A percentile compares a stretch with the other conserved stretches of the same genome.
Evolutionary conservation across 192 early-diverging fungal genomes (phyloP).

Genomic region (Gamsiella multidivaricata): DNA sequence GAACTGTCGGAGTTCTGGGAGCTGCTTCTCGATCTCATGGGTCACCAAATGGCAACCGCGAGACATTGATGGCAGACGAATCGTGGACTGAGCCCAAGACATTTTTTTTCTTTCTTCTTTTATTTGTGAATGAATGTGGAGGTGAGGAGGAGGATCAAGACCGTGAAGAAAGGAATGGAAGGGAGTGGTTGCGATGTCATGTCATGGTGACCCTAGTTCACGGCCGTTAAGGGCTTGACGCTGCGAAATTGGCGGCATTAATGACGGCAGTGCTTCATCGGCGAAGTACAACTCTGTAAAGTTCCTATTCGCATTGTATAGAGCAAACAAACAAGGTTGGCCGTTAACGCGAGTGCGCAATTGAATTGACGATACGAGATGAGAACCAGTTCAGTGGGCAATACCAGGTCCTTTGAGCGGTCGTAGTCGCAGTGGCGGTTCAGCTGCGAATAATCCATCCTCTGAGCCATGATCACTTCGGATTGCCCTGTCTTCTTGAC

Average conservation of each 20-base stretch:
- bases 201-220: neutral
- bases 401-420: slow-evolving; percentile 43
- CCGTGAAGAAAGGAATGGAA: neutral
- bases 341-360: neutral
- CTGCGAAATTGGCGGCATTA: neutral
- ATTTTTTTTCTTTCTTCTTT: slow-evolving; percentile 31
- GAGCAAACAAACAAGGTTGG: too few species aligned
- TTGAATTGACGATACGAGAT: neutral
- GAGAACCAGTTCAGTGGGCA: too few species aligned
- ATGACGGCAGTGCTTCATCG: too few species aligned
- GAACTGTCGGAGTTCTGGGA: slow-evolving; percentile 74
- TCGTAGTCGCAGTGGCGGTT: slow-evolving; percentile 30
- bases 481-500: slow-evolving; percentile 20
- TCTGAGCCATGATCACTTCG: slow-evolving; percentile 1
- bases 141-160: neutral
- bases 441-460: slow-evolving; percentile 10
- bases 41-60: slow-evolving; percentile 86
- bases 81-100: slow-evolving; percentile 75
- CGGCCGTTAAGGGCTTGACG: neutral
- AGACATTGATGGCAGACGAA: slow-evolving; percentile 66
- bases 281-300: neutral
- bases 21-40: slow-evolving; percentile 68
- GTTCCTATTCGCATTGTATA: too few species aligned
- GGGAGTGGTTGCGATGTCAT: too few species aligned
- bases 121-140: neutral